phyloP scores from a whole-genome alignment of 139 green algal genomes.

The Chlamydomonas sphaeroides region DNA sequence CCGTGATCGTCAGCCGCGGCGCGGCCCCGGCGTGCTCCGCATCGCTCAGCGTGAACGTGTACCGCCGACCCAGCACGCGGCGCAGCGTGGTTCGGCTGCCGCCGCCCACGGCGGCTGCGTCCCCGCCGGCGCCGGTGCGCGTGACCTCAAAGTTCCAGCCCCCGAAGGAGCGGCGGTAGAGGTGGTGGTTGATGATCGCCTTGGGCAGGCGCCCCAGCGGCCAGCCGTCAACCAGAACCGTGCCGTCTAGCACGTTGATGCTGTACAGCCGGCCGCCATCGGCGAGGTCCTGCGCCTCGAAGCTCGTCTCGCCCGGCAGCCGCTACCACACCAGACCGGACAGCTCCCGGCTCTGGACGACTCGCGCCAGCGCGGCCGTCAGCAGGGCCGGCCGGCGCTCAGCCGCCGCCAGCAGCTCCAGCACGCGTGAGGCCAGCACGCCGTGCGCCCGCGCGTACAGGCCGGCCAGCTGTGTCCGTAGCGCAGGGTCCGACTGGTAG shows the following conservation, averaged over 20 bases:
- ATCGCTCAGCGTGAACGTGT: constrained; percentile 1
- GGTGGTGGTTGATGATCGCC: constrained; percentile 53
- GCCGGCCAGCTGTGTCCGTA: constrained; percentile 2
- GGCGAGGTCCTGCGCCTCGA: constrained; percentile 36
- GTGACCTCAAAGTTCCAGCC: constrained; percentile 65
- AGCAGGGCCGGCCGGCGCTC: background rate
- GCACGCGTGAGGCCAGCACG: constrained; percentile 6
- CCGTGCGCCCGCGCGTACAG: constrained; percentile 37
- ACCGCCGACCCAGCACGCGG: constrained; percentile 5
- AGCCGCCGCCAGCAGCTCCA: background rate
- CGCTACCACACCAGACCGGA: background rate
- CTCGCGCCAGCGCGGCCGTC: background rate
- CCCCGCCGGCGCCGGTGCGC: no score
- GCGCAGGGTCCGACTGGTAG: constrained; percentile 10
- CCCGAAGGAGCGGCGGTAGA: constrained; percentile 65
- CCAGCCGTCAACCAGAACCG: constrained; percentile 49
- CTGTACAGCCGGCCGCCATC: constrained; percentile 54
- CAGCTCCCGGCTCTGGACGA: background rate
- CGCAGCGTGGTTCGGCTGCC: constrained; percentile 22
- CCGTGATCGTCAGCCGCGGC: constrained; percentile 7
- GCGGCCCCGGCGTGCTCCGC: background rate
- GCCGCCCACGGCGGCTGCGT: background rate
- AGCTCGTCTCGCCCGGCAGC: constrained; percentile 31
- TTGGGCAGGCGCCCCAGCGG: constrained; percentile 53
- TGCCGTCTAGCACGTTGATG: constrained; percentile 62